Percentiles rank a stretch among this genome's conserved stretches.
Conservation (phyloP, 495 filamentous ascomycete species). For the Penicillium coprophilum region DNA sequence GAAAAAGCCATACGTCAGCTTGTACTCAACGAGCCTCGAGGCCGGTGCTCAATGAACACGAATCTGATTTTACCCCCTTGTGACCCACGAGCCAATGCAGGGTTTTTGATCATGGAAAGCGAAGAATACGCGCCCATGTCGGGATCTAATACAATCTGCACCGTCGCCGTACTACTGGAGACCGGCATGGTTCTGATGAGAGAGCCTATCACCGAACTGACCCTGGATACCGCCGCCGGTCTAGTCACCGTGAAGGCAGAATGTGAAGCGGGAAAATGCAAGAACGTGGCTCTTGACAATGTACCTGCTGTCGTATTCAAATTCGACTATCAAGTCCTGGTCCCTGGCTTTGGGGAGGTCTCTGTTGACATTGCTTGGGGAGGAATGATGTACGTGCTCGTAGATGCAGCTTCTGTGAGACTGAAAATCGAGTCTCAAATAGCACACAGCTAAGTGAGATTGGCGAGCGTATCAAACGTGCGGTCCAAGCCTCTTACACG, state of each 20-base stretch:
- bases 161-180: constrained; percentile 36
- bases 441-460: constrained; percentile 25
- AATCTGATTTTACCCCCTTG: constrained; percentile 40
- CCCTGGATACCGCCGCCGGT: constrained; percentile 34
- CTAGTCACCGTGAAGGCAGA: constrained; percentile 33
- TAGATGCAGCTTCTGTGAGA: constrained; percentile 30
- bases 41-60: constrained; percentile 32
- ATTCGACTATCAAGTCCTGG: constrained; percentile 31
- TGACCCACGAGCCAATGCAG: constrained; percentile 35
- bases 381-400: constrained; percentile 39
- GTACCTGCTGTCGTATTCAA: constrained; percentile 37
- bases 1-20: constrained; percentile 34
- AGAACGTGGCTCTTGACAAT: constrained; percentile 36
- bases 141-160: constrained; percentile 38
- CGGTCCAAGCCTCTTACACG: constrained; percentile 22
- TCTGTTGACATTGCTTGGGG: constrained; percentile 37
- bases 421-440: constrained; percentile 24
- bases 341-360: constrained; percentile 31
- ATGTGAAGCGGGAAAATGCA: constrained; percentile 38
- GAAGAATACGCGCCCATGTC: constrained; percentile 42
- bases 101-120: constrained; percentile 43
- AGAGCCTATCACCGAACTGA: constrained; percentile 31
- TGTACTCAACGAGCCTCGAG: constrained; percentile 40
- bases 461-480: constrained; percentile 36
- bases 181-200: constrained; percentile 41